phyloP scores from a whole-genome alignment of 176 grass and related monocot species.

The Bonia amplexicaulis region DNA sequence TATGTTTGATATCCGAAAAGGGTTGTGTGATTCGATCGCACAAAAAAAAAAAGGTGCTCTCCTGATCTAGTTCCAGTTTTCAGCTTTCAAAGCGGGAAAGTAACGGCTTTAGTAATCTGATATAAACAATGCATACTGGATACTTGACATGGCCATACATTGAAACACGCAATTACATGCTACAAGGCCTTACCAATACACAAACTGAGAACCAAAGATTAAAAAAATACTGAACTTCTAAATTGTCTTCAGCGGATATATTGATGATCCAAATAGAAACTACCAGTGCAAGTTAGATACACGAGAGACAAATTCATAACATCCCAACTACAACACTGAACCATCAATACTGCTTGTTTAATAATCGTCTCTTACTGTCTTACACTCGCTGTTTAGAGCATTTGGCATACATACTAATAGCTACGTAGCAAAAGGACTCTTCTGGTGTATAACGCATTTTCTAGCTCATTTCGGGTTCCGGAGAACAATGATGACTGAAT shows the following conservation, averaged over 20 bases:
- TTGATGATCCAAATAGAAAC: neutral
- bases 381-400: neutral
- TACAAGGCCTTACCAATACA: neutral
- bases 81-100: neutral
- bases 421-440: constrained; percentile 6
- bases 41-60: neutral
- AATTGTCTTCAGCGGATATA: neutral
- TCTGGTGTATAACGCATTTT: neutral
- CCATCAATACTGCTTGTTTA: neutral
- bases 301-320: constrained; percentile 5
- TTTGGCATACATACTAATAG: neutral
- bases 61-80: neutral
- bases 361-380: constrained; percentile 5
- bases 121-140: neutral
- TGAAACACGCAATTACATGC: neutral
- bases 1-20: neutral
- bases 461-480: constrained; percentile 72
- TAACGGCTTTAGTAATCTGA: neutral
- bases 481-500: constrained; percentile 87
- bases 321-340: constrained; percentile 17
- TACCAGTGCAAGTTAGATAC: constrained; percentile 3
- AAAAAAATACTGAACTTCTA: neutral
- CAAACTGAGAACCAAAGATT: neutral
- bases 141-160: neutral
- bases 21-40: neutral